Evolutionary conservation across 2,329 filamentous ascomycete genomes (phyloP).

Genomic region (Hypoxylon sp.): DNA sequence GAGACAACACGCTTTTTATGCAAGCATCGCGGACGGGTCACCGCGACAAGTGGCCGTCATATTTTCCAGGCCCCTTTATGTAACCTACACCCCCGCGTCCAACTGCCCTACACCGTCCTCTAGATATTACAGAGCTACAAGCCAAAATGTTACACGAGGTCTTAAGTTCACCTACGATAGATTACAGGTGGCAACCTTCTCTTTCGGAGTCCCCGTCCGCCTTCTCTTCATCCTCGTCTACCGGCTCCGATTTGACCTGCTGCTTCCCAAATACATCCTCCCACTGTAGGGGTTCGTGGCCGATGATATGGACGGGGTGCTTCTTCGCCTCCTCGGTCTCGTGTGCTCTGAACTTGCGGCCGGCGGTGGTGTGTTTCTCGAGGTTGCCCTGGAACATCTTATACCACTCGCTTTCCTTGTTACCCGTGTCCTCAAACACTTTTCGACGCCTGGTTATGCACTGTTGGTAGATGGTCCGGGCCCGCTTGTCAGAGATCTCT

Average conservation of each 20-base stretch:
- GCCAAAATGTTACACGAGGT: slow-evolving; percentile 24
- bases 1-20: slow-evolving; percentile 23
- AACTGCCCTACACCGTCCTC: background rate
- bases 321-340: slow-evolving; percentile 65
- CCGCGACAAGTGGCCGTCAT: background rate
- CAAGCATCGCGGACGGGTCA: background rate
- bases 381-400: slow-evolving; percentile 60
- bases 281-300: slow-evolving; percentile 54
- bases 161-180: background rate
- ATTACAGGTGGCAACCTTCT: slow-evolving; percentile 1
- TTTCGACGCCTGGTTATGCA: slow-evolving; percentile 68
- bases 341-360: slow-evolving; percentile 68
- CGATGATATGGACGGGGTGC: slow-evolving; percentile 62
- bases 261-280: slow-evolving; percentile 52
- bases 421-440: slow-evolving; percentile 59
- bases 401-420: slow-evolving; percentile 60
- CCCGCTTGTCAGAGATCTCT: slow-evolving; percentile 65
- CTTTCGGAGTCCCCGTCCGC: slow-evolving; percentile 6
- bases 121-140: slow-evolving; percentile 16
- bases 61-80: background rate
- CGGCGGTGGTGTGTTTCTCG: slow-evolving; percentile 60
- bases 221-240: background rate
- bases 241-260: background rate
- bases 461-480: slow-evolving; percentile 65
- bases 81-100: slow-evolving; percentile 11